Evolutionary conservation across 2,329 filamentous ascomycete genomes (phyloP).

Genomic region (Sporothrix brunneoviolacea): DNA sequence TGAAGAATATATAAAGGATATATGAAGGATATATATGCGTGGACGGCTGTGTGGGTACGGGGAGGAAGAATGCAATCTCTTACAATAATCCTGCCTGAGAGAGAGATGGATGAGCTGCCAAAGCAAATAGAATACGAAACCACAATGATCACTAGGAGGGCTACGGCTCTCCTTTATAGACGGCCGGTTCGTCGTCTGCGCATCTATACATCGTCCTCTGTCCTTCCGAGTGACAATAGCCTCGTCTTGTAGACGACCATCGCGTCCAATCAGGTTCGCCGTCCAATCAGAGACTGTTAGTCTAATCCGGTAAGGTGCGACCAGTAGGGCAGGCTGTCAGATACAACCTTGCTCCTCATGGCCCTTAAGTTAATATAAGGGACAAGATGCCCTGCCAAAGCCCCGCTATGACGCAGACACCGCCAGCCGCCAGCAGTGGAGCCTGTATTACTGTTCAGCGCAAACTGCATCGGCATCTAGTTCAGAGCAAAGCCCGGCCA

Average conservation of each 20-base stretch:
- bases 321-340: too few relatives aligned
- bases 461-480: conserved; percentile 2
- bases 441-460: too few relatives aligned
- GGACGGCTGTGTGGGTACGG: too few relatives aligned
- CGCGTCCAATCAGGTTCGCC: background rate
- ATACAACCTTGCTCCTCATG: too few relatives aligned
- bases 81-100: background rate
- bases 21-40: background rate
- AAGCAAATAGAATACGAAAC: too few relatives aligned
- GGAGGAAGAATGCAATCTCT: background rate
- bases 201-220: too few relatives aligned
- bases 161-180: conserved; percentile 1
- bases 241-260: too few relatives aligned
- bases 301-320: background rate
- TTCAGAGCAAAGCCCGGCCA: conserved; percentile 12
- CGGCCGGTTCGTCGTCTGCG: background rate
- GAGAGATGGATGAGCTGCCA: too few relatives aligned
- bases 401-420: conserved; percentile 14
- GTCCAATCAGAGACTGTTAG: conserved; percentile 7
- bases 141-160: too few relatives aligned
- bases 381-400: background rate
- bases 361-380: background rate
- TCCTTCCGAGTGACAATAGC: too few relatives aligned
- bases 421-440: background rate
- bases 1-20: background rate